phyloP scores from a whole-genome alignment of 176 grass and related monocot genomes.

The Phoenix dactylifera region DNA sequence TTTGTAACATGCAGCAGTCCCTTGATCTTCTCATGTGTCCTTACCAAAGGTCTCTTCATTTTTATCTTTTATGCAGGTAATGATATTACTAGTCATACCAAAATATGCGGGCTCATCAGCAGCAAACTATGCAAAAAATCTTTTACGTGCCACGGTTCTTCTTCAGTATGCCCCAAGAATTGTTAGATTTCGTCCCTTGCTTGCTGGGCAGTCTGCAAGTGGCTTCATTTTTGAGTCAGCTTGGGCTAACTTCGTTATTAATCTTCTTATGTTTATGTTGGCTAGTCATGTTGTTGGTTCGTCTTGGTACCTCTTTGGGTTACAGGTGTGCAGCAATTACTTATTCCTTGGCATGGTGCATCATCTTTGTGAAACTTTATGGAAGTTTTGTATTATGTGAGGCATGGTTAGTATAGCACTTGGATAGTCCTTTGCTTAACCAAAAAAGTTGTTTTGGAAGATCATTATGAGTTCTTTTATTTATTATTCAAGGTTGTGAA shows the following conservation, averaged over 20 bases:
- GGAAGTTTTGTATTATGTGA: too few species aligned
- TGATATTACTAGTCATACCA: slow-evolving; percentile 88
- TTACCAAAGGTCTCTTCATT: too few species aligned
- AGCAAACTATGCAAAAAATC: slow-evolving; percentile 90
- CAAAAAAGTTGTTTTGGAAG: too few species aligned
- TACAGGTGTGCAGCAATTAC: slow-evolving; percentile 40
- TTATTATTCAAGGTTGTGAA: too few species aligned
- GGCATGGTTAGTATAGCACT: too few species aligned
- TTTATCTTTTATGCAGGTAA: slow-evolving; percentile 50
- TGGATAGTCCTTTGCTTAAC: too few species aligned
- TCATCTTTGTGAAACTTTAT: too few species aligned
- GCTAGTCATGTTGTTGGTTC: slow-evolving; percentile 96
- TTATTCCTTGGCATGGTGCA: too few species aligned
- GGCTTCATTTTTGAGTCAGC: slow-evolving; percentile 96
- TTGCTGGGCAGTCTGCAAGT: slow-evolving; percentile 76
- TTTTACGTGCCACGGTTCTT: slow-evolving; percentile 73
- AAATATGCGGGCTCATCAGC: slow-evolving; percentile 64
- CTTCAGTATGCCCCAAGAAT: slow-evolving; percentile 92
- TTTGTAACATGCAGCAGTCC: too few species aligned
- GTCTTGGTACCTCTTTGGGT: slow-evolving; percentile 93
- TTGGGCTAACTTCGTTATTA: slow-evolving; percentile 95
- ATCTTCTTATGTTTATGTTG: slow-evolving; percentile 93
- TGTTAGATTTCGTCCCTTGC: slow-evolving; percentile 80
- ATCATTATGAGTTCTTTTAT: too few species aligned
- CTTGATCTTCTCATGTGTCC: too few species aligned